phyloP scores from a whole-genome alignment of 2,329 filamentous ascomycete genomes.

The Scedosporium minutisporum region DNA sequence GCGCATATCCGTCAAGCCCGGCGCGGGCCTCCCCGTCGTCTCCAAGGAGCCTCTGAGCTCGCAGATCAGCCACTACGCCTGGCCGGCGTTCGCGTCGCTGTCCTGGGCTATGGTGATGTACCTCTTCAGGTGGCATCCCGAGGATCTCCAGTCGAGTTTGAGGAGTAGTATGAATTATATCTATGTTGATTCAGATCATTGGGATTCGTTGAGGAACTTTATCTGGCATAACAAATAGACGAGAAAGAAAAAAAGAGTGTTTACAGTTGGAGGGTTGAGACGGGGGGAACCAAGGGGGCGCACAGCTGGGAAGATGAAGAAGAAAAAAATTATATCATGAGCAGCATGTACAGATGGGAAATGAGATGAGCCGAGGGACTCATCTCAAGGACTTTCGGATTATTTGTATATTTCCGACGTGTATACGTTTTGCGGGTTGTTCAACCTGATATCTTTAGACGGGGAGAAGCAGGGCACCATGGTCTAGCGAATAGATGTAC shows the following conservation, averaged over 20 bases:
- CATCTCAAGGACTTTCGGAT: neutral
- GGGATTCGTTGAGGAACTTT: constrained; percentile 78
- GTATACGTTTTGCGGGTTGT: neutral
- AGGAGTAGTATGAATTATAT: constrained; percentile 97
- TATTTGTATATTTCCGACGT: neutral
- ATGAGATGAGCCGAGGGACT: neutral
- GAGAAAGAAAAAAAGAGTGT: neutral
- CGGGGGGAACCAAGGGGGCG: neutral
- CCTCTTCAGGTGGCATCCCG: constrained; percentile 84
- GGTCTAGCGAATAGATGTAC: neutral
- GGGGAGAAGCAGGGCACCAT: neutral
- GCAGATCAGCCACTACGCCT: constrained; percentile 60
- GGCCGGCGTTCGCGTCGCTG: constrained; percentile 83
- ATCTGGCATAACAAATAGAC: constrained; percentile 68
- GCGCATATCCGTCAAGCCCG: constrained; percentile 66
- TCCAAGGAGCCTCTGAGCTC: constrained; percentile 37
- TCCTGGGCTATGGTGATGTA: constrained; percentile 96
- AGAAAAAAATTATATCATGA: neutral
- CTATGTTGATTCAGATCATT: constrained; percentile 80
- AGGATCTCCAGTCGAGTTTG: constrained; percentile 82
- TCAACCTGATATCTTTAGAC: neutral
- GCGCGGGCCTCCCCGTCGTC: constrained; percentile 37
- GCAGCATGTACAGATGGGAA: neutral
- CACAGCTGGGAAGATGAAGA: neutral
- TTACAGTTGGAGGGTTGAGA: neutral